phyloP scores from a whole-genome alignment of 495 filamentous ascomycete species.

The Parmelia sp. region DNA sequence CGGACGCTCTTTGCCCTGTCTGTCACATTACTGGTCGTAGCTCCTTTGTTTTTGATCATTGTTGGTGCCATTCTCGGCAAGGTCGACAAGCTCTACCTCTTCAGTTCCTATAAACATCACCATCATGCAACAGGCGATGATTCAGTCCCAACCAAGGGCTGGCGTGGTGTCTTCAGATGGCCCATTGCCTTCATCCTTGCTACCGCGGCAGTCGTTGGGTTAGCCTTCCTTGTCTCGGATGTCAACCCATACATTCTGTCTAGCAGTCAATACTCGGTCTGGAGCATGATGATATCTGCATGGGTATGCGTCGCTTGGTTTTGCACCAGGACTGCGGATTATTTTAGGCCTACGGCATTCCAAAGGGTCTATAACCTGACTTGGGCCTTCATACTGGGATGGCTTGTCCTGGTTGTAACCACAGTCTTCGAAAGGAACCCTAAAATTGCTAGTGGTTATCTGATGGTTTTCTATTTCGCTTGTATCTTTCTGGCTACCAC shows the following conservation, averaged over 20 bases:
- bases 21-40: conserved; percentile 70
- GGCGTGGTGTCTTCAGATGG: conserved; percentile 76
- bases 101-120: conserved; percentile 55
- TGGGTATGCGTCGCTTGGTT: conserved; percentile 82
- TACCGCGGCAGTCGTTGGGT: conserved; percentile 60
- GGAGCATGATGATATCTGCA: conserved; percentile 76
- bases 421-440: conserved; percentile 68
- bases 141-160: conserved; percentile 60
- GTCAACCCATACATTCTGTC: conserved; percentile 84
- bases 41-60: conserved; percentile 62
- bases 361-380: conserved; percentile 72
- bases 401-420: conserved; percentile 62
- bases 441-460: conserved; percentile 70
- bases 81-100: conserved; percentile 74
- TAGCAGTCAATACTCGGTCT: conserved; percentile 76
- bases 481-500: conserved; percentile 67
- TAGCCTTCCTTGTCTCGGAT: conserved; percentile 70
- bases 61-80: conserved; percentile 61
- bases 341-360: conserved; percentile 77
- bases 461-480: conserved; percentile 72
- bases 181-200: conserved; percentile 69
- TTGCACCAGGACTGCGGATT: conserved; percentile 73
- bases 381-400: conserved; percentile 74
- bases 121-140: conserved; percentile 53
- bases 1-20: conserved; percentile 83